phyloP scores from a whole-genome alignment of 2,329 filamentous ascomycete species.

The Magnaporthiopsis rhizophila region DNA sequence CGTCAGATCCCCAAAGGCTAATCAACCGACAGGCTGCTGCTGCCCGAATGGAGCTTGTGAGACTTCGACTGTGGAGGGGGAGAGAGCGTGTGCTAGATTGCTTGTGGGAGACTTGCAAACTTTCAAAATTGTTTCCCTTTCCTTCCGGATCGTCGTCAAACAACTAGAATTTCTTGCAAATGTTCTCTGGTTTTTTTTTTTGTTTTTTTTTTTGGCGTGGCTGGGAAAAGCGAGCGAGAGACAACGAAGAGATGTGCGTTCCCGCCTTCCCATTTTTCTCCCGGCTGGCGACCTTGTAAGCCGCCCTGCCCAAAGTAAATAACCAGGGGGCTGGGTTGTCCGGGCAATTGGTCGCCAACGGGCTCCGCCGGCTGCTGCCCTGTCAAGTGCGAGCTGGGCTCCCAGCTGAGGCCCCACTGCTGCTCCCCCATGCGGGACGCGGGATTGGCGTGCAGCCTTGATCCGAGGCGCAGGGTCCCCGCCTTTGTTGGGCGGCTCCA shows the following conservation, averaged over 20 bases:
- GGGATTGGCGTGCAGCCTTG: not conserved
- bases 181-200: no score
- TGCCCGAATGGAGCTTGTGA: not conserved
- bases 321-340: conserved; percentile 12
- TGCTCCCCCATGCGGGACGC: not conserved
- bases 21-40: not conserved
- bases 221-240: not conserved
- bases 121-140: not conserved
- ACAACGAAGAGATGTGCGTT: not conserved
- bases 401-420: not conserved
- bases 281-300: not conserved
- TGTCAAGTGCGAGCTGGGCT: not conserved
- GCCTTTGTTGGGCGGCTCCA: not conserved
- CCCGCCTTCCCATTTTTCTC: not conserved
- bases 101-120: not conserved
- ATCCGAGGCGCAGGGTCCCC: not conserved
- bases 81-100: not conserved
- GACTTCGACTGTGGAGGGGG: not conserved
- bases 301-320: conserved; percentile 12
- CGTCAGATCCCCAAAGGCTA: not conserved
- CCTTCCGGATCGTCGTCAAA: not conserved
- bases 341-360: conserved; percentile 9
- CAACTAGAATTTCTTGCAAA: not conserved
- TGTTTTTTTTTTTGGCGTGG: not conserved
- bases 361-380: not conserved